Evolutionary conservation across 2,329 filamentous ascomycete species (phyloP).

Genomic region (Fusarium verrucosum): DNA sequence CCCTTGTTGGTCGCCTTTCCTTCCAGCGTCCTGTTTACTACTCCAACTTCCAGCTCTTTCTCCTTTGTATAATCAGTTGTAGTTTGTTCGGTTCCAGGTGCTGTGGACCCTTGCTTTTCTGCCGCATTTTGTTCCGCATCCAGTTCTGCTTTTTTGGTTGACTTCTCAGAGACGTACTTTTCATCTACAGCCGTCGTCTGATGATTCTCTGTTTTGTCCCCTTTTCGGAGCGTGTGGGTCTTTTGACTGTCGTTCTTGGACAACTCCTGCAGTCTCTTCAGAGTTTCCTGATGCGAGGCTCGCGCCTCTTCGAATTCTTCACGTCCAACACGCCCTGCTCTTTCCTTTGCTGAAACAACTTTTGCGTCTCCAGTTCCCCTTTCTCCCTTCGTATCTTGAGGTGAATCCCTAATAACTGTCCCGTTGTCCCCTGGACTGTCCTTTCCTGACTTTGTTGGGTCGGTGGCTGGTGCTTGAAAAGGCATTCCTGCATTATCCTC

Average conservation of each 20-base stretch:
- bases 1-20: background rate
- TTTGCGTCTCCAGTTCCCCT: background rate
- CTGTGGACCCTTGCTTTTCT: conserved; percentile 40
- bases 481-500: background rate
- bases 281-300: conserved; percentile 6
- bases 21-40: background rate
- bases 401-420: conserved; percentile 9
- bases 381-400: background rate
- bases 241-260: conserved; percentile 11
- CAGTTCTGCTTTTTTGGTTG: conserved; percentile 18
- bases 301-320: conserved; percentile 21
- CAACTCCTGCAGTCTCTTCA: conserved; percentile 3
- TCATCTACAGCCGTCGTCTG: background rate
- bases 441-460: conserved; percentile 1
- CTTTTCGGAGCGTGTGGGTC: background rate
- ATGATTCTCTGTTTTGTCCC: conserved; percentile 6
- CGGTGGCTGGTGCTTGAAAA: background rate
- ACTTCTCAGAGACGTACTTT: conserved; percentile 3
- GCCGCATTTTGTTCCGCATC: conserved; percentile 16
- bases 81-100: conserved; percentile 36
- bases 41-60: background rate
- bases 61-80: conserved; percentile 15
- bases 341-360: background rate
- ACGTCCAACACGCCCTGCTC: background rate
- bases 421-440: conserved; percentile 1